Percentiles rank a stretch among this genome's conserved stretches.
phyloP scores from a whole-genome alignment of 2,329 filamentous ascomycete genomes.

The Polychaeton citri region DNA sequence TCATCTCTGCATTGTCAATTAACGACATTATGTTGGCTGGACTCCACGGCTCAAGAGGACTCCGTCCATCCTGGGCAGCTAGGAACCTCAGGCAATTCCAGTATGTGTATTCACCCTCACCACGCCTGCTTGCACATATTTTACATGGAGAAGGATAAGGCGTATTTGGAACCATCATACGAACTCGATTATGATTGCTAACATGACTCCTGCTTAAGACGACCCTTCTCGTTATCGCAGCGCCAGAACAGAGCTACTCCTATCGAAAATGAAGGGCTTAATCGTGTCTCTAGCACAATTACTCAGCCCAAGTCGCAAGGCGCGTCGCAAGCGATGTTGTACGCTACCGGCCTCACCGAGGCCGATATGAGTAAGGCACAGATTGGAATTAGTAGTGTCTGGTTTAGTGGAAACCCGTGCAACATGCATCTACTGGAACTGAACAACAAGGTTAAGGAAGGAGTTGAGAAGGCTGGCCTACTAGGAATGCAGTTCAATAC shows the following conservation, averaged over 20 bases:
- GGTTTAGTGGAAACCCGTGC: constrained; percentile 96
- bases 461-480: constrained; percentile 59
- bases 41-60: neutral
- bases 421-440: constrained; percentile 97
- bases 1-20: neutral
- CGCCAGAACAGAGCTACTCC: constrained; percentile 10
- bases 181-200: neutral
- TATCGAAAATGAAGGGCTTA: constrained; percentile 40
- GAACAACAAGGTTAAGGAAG: constrained; percentile 62
- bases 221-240: constrained; percentile 8
- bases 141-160: too few species aligned
- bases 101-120: neutral
- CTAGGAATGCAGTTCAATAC: constrained; percentile 98
- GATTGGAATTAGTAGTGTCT: constrained; percentile 94
- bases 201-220: constrained; percentile 5
- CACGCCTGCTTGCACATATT: too few species aligned
- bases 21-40: neutral
- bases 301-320: constrained; percentile 97
- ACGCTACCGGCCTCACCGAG: constrained; percentile 79
- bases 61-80: neutral
- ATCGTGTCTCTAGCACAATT: constrained; percentile 71
- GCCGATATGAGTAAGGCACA: constrained; percentile 91
- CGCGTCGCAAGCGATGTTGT: constrained; percentile 97
- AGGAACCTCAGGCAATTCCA: neutral
- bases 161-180: too few species aligned